phyloP scores from a whole-genome alignment of 176 grass and related monocot genomes.

The Puya raimondii region DNA sequence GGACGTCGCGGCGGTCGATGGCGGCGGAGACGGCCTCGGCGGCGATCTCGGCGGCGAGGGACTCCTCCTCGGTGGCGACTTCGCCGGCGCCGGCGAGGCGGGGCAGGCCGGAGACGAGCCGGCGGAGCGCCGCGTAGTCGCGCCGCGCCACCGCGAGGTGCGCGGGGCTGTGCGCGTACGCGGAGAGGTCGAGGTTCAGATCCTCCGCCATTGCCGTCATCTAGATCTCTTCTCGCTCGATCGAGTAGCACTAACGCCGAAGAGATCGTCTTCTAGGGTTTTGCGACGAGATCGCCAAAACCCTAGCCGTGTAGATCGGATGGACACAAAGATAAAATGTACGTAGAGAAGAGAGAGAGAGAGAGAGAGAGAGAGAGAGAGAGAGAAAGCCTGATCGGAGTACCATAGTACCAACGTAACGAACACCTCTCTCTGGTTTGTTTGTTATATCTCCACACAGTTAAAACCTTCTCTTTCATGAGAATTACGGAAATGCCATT shows the following conservation, averaged over 20 bases:
- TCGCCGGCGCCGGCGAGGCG: conserved; percentile 63
- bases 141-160: conserved; percentile 66
- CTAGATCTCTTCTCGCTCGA: neutral
- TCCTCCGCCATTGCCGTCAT: conserved; percentile 5
- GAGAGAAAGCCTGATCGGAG: no score
- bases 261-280: neutral
- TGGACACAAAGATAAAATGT: no score
- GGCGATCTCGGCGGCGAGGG: conserved; percentile 46
- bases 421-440: no score
- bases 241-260: neutral
- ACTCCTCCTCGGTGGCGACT: conserved; percentile 53
- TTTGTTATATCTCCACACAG: no score
- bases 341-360: no score
- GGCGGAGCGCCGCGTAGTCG: conserved; percentile 47
- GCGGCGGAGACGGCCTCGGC: conserved; percentile 62
- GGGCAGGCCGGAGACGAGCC: conserved; percentile 36
- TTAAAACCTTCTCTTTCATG: no score
- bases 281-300: no score
- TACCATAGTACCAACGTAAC: no score
- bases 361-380: no score
- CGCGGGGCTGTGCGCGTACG: conserved; percentile 70
- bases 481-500: no score
- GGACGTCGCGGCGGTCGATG: conserved; percentile 86
- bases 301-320: no score
- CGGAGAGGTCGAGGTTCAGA: conserved; percentile 52